phyloP scores from a whole-genome alignment of 2,329 filamentous ascomycete genomes.

The Calycina marina region DNA sequence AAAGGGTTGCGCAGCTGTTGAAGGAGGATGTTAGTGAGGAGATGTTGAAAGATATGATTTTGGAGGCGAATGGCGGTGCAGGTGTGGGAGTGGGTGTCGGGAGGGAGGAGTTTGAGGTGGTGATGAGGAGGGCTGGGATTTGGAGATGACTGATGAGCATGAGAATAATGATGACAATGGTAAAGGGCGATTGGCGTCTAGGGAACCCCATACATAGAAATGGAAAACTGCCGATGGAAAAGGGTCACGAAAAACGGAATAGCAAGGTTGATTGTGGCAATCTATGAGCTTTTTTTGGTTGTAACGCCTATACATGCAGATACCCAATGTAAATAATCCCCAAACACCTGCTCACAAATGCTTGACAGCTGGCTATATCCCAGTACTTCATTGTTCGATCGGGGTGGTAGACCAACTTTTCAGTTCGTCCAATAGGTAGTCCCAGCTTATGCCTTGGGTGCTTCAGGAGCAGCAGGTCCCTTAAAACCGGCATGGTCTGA shows the following conservation, averaged over 20 bases:
- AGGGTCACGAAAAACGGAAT: constrained; percentile 1
- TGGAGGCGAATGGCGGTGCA: constrained; percentile 77
- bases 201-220: not conserved
- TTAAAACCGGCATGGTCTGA: constrained; percentile 75
- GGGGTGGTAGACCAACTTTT: too few relatives aligned
- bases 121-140: constrained; percentile 21
- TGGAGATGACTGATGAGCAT: constrained; percentile 13
- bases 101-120: constrained; percentile 41
- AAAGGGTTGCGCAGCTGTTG: constrained; percentile 63
- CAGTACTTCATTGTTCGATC: too few relatives aligned
- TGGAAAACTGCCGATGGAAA: not conserved
- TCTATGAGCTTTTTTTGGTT: constrained; percentile 1
- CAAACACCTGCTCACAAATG: constrained; percentile 5
- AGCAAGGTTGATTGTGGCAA: not conserved
- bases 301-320: constrained; percentile 7
- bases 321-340: not conserved
- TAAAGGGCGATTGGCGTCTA: constrained; percentile 1
- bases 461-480: constrained; percentile 25
- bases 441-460: constrained; percentile 4
- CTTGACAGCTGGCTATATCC: not conserved
- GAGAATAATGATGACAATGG: not conserved
- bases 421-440: not conserved
- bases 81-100: constrained; percentile 57
- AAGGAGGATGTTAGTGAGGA: constrained; percentile 77
- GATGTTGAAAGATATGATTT: constrained; percentile 80